phyloP scores from a whole-genome alignment of 1,284 basidiomycete genomes.

The Leccinum idahoense region DNA sequence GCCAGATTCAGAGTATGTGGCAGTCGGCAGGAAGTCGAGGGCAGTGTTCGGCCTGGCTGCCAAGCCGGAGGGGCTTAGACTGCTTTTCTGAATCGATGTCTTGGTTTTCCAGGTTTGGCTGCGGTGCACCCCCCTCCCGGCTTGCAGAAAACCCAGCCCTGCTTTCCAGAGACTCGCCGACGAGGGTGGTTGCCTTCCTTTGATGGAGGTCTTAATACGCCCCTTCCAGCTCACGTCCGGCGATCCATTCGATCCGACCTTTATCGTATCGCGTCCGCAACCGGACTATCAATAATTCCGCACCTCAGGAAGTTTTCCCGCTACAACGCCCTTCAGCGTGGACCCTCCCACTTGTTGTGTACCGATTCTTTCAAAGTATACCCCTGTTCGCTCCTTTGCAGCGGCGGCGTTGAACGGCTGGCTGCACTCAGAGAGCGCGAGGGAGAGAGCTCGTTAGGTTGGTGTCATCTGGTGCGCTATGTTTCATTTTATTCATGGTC shows the following conservation, averaged over 20 bases:
- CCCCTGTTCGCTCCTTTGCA: constrained; percentile 40
- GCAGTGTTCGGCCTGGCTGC: no score
- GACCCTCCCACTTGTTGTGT: constrained; percentile 13
- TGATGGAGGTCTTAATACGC: no score
- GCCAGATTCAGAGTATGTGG: no score
- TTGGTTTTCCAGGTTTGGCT: no score
- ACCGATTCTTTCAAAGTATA: constrained; percentile 23
- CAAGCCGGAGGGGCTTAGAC: no score
- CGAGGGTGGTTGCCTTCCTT: no score
- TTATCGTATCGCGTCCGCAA: constrained; percentile 17
- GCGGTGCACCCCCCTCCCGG: no score
- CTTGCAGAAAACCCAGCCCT: no score
- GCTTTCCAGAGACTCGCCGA: no score
- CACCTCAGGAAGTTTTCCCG: constrained; percentile 12
- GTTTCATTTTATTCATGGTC: not conserved
- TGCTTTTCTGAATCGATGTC: no score
- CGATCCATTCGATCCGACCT: constrained; percentile 20
- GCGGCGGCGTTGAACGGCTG: constrained; percentile 80
- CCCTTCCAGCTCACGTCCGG: constrained; percentile 6
- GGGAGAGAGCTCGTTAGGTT: constrained; percentile 84
- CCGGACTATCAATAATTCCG: constrained; percentile 9
- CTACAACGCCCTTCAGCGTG: constrained; percentile 13
- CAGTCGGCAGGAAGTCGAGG: no score
- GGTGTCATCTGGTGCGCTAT: constrained; percentile 73
- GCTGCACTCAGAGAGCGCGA: constrained; percentile 78